A percentile compares a stretch with the other conserved stretches of the same genome.
Evolutionary conservation across 306 rosid species (phyloP).

Genomic region (Sphenostylis stenocarpa): DNA sequence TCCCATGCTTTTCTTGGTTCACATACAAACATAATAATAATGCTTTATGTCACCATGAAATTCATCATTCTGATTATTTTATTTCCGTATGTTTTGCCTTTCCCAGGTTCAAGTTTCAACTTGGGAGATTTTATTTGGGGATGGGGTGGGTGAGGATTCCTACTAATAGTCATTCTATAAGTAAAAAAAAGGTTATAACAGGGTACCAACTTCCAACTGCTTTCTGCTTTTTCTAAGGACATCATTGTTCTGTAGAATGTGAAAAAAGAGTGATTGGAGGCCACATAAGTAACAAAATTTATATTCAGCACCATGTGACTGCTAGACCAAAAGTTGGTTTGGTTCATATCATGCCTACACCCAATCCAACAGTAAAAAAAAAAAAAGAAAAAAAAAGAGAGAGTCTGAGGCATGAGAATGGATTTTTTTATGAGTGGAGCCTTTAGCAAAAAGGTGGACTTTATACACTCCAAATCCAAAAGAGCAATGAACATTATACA

Average conservation of each 20-base stretch:
- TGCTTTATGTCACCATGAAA: slow-evolving; percentile 20
- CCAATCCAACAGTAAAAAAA: slow-evolving; percentile 19
- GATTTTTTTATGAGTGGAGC: slow-evolving; percentile 39
- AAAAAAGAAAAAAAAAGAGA: not conserved
- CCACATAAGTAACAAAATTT: slow-evolving; percentile 43
- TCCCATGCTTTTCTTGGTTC: slow-evolving; percentile 13
- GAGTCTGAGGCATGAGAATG: slow-evolving; percentile 23
- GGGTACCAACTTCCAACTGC: slow-evolving; percentile 44
- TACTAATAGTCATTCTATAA: slow-evolving; percentile 22
- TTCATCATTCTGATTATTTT: not conserved
- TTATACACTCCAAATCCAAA: slow-evolving; percentile 25
- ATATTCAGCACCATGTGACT: slow-evolving; percentile 47
- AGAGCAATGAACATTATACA: slow-evolving; percentile 24
- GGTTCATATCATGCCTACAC: slow-evolving; percentile 40
- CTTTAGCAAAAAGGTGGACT: slow-evolving; percentile 40
- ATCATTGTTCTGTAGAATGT: slow-evolving; percentile 37
- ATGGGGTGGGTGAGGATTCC: slow-evolving; percentile 3
- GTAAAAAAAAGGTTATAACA: slow-evolving; percentile 23
- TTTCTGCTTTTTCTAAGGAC: slow-evolving; percentile 37
- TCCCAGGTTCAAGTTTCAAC: slow-evolving; percentile 16
- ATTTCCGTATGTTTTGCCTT: slow-evolving; percentile 7
- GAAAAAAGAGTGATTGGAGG: slow-evolving; percentile 16
- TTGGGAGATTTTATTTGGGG: slow-evolving; percentile 25
- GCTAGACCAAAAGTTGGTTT: slow-evolving; percentile 33
- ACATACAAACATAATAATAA: not conserved